phyloP scores from a whole-genome alignment of 2,329 filamentous ascomycete genomes.

The Talaromyces islandicus region DNA sequence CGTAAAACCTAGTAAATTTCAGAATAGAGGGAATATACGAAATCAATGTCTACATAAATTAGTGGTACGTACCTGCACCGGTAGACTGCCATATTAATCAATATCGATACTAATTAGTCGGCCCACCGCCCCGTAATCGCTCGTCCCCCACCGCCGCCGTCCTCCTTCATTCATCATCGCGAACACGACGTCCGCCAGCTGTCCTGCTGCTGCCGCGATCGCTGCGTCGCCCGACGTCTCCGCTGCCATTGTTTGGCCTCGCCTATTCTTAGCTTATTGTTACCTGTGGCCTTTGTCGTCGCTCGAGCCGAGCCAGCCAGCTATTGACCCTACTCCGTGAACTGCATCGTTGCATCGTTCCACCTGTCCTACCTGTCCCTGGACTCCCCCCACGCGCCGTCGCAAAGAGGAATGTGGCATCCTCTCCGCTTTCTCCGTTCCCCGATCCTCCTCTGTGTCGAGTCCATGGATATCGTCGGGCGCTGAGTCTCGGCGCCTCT shows the following conservation, averaged over 20 bases:
- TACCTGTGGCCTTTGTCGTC: background rate
- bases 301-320: background rate
- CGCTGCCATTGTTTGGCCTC: background rate
- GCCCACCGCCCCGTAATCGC: conserved; percentile 7
- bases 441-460: conserved; percentile 21
- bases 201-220: conserved; percentile 11
- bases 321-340: background rate
- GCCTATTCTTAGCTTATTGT: background rate
- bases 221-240: conserved; percentile 10
- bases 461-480: conserved; percentile 36
- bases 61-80: too few relatives aligned
- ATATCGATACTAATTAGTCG: too few relatives aligned
- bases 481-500: conserved; percentile 28
- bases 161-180: conserved; percentile 9
- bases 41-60: too few relatives aligned
- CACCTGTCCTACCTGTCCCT: background rate
- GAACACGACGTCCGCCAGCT: conserved; percentile 6
- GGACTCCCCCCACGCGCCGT: conserved; percentile 12
- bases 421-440: conserved; percentile 21
- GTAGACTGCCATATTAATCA: too few relatives aligned
- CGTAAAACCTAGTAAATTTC: too few relatives aligned
- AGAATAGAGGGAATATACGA: too few relatives aligned
- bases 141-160: conserved; percentile 10
- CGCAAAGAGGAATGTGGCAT: conserved; percentile 33
- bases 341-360: background rate